Base-by-base conservation (phyloP, 208 protist genomes). In the Hexamita inflata region DNA sequence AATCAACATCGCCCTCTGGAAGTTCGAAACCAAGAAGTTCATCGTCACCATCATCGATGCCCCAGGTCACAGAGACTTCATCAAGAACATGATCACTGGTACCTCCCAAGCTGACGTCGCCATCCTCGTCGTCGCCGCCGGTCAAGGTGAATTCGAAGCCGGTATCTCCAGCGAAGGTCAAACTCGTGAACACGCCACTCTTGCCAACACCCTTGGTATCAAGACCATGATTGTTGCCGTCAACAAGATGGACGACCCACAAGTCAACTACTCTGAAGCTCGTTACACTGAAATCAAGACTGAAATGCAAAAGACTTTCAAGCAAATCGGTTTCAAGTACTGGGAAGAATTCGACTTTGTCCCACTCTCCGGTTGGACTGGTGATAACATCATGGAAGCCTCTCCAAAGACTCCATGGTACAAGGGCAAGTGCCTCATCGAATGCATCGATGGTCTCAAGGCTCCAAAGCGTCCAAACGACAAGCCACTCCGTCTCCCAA, bases 1-100 rank as follows among this genome's bases (percentile, higher is more conserved):
- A 1, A 93, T 94, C 75, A 91, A 94, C 83, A 81, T 90, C 65
- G 86, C 90, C 53, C 86, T 89, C 19, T 89, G 87, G 75, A 88
- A 86, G 75, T 95, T 95, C 77, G 85, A 91, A 79, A 93, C 92
- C 26, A 78, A 78, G 61, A 89, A 88, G 70, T 90, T 82, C 74
- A 76, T 88, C 61, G 91, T 81, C 74, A 92, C 90, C 60, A 91
- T 93, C 80, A 89, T 93, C 75, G 90, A 93, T 82, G 89, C 88
- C 64, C 90, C 90, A 68, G 90, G 90, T n/a, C 90, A 94, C 83
- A 83, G 86, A 24, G 89, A 90, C 75, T 92, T 91, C 85, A 91
- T 93, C 77, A 90, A 90, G 85, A 90, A 92, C 86, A 92, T 90
- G 88, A 91, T 91, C 80, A 90, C 84, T 64, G 90, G 89, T 64